Conservation (phyloP, 139 green algal genomes). For the Chlorella sp. region DNA sequence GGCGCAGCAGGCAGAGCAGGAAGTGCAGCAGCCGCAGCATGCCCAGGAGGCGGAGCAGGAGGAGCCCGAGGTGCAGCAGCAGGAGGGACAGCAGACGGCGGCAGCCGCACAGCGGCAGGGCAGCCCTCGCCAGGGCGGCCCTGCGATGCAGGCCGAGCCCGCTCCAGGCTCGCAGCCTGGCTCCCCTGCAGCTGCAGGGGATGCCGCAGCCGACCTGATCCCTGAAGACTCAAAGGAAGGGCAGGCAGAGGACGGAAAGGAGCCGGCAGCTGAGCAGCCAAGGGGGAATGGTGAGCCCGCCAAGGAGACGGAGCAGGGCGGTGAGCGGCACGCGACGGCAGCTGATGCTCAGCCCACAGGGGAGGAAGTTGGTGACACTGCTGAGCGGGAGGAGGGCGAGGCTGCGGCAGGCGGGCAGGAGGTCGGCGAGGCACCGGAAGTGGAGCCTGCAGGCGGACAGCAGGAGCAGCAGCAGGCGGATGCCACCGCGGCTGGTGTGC, state of each 20-base stretch:
- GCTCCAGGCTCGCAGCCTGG: neutral
- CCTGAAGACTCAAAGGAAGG: neutral
- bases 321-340: neutral
- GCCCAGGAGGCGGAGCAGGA: neutral
- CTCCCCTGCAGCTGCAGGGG: neutral
- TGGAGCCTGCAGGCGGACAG: neutral
- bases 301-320: neutral
- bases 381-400: neutral
- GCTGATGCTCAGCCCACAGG: neutral
- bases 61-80: too few species aligned
- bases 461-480: neutral
- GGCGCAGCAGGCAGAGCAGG: neutral
- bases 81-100: neutral
- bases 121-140: neutral
- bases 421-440: neutral
- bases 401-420: neutral
- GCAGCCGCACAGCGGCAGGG: neutral
- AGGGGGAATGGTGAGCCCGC: neutral
- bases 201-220: neutral
- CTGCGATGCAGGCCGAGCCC: neutral
- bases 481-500: neutral
- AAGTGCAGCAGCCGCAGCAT: neutral
- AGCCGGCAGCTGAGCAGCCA: neutral
- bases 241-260: neutral
- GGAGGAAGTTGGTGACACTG: neutral